Base-by-base conservation (phyloP, 1,139 yeast genomes). In the Nakaseomyces uthaithaninus region DNA sequence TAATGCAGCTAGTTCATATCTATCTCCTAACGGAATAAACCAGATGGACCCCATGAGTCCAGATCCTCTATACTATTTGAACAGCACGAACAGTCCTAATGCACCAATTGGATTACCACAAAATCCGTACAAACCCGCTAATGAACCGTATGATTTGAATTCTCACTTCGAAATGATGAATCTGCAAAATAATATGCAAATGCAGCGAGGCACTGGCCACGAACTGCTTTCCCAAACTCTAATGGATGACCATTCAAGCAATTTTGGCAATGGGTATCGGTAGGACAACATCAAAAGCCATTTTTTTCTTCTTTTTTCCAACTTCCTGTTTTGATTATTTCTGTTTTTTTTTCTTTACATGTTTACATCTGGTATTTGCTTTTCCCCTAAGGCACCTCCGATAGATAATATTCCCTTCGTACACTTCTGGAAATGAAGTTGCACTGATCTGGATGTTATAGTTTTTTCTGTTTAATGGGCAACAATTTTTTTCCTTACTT, bases 1-100 rank as follows among this genome's bases (percentile, higher is more conserved):
- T 14, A 20, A 19, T 31, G 24, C 35, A 11, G 35, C 25, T 3
- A 11, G 35, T 11, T 11, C 35, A 19, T 31, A 31, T 12, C 25
- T 31, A n/a, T 31, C 35, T n/a, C 35, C 35, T 31, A 31, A 19
- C 11, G 35, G 35, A n/a, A 31, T 31, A 11, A 11, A 11, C 11
- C 18, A 15, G 12, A 7, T 19, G 9, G 35, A 31, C 11, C 16
- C 6, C 4, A 19, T 12, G n/a, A 31, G 25, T 17, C 35, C 35
- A 12, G 35, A 31, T 31, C 1, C 18, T 4, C 6, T 20, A 17
- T 6, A 19, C 7, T 31, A 31, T 17, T 4, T 31, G 14, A 18
- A 16, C 15, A 19, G 12, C 15, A n/a, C n/a, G n/a, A 31, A 12
- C 12, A 31, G 35, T 12, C 35, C 35, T 19, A 31, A 31, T 17